A percentile compares a stretch with the other conserved stretches of the same genome.
Evolutionary conservation across 164 flowering plant genomes (phyloP).

Genomic region (Magnolia sinica): DNA sequence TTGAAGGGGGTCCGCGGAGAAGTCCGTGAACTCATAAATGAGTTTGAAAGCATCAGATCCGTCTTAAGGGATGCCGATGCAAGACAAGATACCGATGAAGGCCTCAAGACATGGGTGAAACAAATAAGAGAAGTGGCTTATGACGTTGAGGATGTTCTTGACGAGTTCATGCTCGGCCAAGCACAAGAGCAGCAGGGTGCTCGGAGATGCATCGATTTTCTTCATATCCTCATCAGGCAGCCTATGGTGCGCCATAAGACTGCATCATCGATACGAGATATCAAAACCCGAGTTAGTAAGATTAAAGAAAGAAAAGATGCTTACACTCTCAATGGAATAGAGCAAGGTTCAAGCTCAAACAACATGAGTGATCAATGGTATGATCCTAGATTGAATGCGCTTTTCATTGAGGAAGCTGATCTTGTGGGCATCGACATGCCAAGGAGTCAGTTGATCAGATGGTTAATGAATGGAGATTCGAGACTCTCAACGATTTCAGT

Average conservation of each 20-base stretch:
- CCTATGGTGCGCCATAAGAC: neutral
- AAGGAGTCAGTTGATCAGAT: too few species aligned
- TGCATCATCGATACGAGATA: neutral
- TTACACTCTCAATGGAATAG: neutral
- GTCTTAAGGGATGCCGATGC: neutral
- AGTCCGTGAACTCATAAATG: neutral
- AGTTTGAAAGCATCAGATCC: neutral
- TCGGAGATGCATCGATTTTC: neutral
- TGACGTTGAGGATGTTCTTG: conserved; percentile 4
- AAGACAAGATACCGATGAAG: neutral
- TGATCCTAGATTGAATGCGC: neutral
- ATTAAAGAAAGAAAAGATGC: neutral
- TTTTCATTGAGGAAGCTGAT: neutral
- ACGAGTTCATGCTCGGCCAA: neutral
- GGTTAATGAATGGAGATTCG: conserved; percentile 22
- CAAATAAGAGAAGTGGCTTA: neutral
- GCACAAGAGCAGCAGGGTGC: neutral
- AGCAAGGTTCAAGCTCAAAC: neutral
- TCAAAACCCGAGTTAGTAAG: neutral
- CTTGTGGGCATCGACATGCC: neutral
- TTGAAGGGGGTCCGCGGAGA: neutral
- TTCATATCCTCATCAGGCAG: neutral
- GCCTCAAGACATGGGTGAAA: neutral
- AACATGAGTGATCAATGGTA: too few species aligned
- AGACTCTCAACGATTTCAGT: neutral